These are phyloP conservation scores for Kurtzmaniella quercitrusa DNA, from an alignment of 1,139 yeast species.

Conservation along the genomic window DNA sequence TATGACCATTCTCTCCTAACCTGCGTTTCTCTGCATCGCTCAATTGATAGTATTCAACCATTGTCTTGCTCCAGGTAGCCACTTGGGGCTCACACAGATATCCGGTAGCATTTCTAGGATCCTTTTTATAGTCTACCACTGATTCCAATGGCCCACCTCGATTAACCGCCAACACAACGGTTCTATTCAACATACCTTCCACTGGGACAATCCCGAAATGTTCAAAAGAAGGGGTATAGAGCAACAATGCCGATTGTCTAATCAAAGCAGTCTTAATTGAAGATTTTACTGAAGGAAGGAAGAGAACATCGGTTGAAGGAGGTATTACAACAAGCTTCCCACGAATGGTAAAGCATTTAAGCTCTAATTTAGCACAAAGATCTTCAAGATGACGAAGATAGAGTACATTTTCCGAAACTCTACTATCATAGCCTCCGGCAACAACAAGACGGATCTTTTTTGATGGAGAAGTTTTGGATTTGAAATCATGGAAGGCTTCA, in stretches of 20 bases:
- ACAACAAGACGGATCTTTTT: slow-evolving; percentile 48
- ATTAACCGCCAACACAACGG: slow-evolving; percentile 81
- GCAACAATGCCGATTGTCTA: slow-evolving; percentile 50
- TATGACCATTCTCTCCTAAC: slow-evolving; percentile 49
- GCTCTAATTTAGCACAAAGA: slow-evolving; percentile 41
- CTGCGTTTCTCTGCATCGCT: slow-evolving; percentile 21
- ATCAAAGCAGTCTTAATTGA: slow-evolving; percentile 63
- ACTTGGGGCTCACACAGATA: slow-evolving; percentile 59
- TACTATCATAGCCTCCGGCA: slow-evolving; percentile 89
- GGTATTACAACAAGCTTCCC: slow-evolving; percentile 39
- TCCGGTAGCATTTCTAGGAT: slow-evolving; percentile 60
- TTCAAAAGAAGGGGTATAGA: slow-evolving; percentile 88
- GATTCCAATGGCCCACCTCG: slow-evolving; percentile 95
- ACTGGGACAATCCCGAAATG: slow-evolving; percentile 98
- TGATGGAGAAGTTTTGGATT: slow-evolving; percentile 11
- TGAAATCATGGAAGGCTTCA: slow-evolving; percentile 49
- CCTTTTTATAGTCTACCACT: slow-evolving; percentile 41
- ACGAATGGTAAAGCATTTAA: slow-evolving; percentile 46
- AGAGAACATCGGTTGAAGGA: slow-evolving; percentile 51
- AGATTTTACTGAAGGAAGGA: slow-evolving; percentile 76
- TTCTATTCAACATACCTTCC: slow-evolving; percentile 83
- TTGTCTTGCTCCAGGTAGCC: slow-evolving; percentile 59
- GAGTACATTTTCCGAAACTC: slow-evolving; percentile 72
- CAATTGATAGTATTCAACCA: slow-evolving; percentile 37
- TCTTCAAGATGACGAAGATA: slow-evolving; percentile 59